These are phyloP conservation scores for Neurospora sp. DNA, from an alignment of 495 filamentous ascomycete species.

Conservation along the genomic window DNA sequence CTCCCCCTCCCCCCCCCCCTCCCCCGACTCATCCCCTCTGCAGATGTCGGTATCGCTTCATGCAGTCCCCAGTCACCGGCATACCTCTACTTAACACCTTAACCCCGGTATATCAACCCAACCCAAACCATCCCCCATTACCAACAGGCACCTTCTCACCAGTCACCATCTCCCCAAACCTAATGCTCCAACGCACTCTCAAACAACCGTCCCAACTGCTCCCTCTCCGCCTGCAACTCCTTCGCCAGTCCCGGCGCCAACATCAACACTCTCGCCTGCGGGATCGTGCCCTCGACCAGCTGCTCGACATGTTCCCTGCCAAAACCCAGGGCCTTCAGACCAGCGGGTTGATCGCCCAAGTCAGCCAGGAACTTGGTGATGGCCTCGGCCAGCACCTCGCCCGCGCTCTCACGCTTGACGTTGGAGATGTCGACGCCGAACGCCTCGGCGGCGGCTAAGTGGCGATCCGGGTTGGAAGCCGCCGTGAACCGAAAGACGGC, in stretches of 20 bases:
- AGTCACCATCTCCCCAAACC: not conserved
- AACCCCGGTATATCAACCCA: not conserved
- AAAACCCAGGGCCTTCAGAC: conserved; percentile 78
- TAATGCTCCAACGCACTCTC: conserved; percentile 39
- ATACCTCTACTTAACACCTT: not conserved
- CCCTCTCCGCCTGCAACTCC: conserved; percentile 54
- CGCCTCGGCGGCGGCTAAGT: conserved; percentile 76
- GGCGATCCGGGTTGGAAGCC: conserved; percentile 80
- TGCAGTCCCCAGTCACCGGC: not conserved
- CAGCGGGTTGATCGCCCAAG: conserved; percentile 82
- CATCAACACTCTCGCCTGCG: conserved; percentile 83
- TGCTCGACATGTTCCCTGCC: conserved; percentile 58
- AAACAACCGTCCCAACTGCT: conserved; percentile 41
- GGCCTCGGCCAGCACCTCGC: conserved; percentile 75
- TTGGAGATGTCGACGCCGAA: conserved; percentile 85
- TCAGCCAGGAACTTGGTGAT: conserved; percentile 67
- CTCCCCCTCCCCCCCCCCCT: not conserved
- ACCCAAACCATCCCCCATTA: not conserved
- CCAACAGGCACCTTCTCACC: not conserved
- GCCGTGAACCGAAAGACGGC: conserved; percentile 91
- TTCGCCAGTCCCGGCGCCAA: conserved; percentile 71
- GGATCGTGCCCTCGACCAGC: conserved; percentile 88
- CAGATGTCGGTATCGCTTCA: not conserved
- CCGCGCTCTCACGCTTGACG: conserved; percentile 78
- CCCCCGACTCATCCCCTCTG: not conserved